These are phyloP conservation scores for Bipolaris bicolor DNA, from an alignment of 2,329 filamentous ascomycete genomes.

Conservation along the genomic window DNA sequence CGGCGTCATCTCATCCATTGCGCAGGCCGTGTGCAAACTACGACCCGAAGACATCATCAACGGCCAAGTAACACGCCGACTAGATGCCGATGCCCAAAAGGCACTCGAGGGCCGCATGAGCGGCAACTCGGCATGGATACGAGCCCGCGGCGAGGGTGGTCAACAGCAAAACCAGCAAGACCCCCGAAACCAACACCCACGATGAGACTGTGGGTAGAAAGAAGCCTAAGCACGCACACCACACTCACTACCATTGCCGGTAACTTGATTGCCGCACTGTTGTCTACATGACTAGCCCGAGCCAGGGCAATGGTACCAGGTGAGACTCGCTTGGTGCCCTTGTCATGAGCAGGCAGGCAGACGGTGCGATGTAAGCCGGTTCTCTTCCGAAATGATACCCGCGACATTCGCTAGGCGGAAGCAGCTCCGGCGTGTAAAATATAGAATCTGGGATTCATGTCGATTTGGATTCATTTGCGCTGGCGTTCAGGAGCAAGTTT, in stretches of 20 bases:
- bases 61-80: slow-evolving; percentile 35
- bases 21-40: slow-evolving; percentile 73
- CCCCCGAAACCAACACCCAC: slow-evolving; percentile 47
- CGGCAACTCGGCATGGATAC: slow-evolving; percentile 48
- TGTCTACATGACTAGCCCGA: slow-evolving; percentile 21
- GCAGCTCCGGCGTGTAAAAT: slow-evolving; percentile 39
- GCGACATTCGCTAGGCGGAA: slow-evolving; percentile 29
- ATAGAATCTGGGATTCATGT: slow-evolving; percentile 37
- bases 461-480: slow-evolving; percentile 33
- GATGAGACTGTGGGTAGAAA: slow-evolving; percentile 31
- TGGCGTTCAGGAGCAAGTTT: slow-evolving; percentile 44
- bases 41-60: slow-evolving; percentile 57
- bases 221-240: slow-evolving; percentile 6
- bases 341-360: slow-evolving; percentile 25
- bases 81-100: slow-evolving; percentile 56
- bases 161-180: slow-evolving; percentile 47
- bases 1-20: slow-evolving; percentile 75
- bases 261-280: slow-evolving; percentile 13
- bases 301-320: slow-evolving; percentile 12
- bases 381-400: slow-evolving; percentile 19
- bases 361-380: slow-evolving; percentile 17
- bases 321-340: slow-evolving; percentile 7
- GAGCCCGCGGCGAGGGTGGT: slow-evolving; percentile 45
- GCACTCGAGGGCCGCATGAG: slow-evolving; percentile 54
- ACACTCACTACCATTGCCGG: slow-evolving; percentile 13